Conservation (phyloP, 805 yeast species). For the Nakazawaea populi region DNA sequence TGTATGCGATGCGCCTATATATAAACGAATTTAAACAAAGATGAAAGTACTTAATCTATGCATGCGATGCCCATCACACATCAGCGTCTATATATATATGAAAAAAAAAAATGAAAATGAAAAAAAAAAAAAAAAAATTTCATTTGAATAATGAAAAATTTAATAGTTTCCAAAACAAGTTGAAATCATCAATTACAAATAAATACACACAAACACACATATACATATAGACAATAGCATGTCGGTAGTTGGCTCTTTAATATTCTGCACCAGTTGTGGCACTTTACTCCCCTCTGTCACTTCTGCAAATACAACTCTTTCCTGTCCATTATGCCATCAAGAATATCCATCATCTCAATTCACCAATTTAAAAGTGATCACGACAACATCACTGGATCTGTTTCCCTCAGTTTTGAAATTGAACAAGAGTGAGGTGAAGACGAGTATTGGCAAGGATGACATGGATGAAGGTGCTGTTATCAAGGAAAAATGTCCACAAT, state of each 20-base stretch:
- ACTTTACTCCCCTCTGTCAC: slow-evolving; percentile 67
- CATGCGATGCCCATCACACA: no score
- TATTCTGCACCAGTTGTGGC: slow-evolving; percentile 93
- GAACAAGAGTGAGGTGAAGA: slow-evolving; percentile 87
- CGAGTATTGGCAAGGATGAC: slow-evolving; percentile 69
- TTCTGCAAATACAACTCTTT: slow-evolving; percentile 34
- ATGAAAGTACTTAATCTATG: neutral
- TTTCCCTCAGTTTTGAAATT: slow-evolving; percentile 82
- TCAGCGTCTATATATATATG: no score
- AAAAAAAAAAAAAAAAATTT: no score
- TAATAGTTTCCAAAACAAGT: no score
- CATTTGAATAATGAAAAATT: no score
- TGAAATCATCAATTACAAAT: neutral
- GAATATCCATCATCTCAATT: slow-evolving; percentile 44
- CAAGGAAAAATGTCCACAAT: slow-evolving; percentile 96
- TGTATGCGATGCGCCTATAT: neutral
- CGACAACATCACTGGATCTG: slow-evolving; percentile 86
- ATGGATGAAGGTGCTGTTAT: slow-evolving; percentile 94
- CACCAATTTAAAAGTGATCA: slow-evolving; percentile 76
- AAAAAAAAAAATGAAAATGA: no score
- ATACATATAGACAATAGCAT: slow-evolving; percentile 29
- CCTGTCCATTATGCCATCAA: slow-evolving; percentile 49
- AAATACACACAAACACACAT: neutral
- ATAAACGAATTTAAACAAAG: neutral
- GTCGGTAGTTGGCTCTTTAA: slow-evolving; percentile 95